Conservation (phyloP, 176 grass and related monocot species). For the Musa acuminata region DNA sequence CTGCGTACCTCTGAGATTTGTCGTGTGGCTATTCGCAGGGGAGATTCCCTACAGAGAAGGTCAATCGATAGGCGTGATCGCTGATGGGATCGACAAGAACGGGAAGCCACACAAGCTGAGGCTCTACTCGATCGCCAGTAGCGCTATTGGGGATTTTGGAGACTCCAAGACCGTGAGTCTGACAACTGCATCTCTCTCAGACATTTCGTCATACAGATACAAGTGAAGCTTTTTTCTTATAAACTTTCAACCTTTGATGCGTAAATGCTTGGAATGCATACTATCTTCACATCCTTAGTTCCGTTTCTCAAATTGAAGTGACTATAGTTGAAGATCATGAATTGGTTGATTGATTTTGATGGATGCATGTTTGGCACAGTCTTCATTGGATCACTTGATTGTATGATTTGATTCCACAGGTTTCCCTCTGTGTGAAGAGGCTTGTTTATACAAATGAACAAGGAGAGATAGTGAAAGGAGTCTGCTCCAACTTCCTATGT, state of each 20-base stretch:
- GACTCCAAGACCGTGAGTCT: conserved; percentile 74
- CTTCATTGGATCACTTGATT: background rate
- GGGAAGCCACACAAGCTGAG: conserved; percentile 91
- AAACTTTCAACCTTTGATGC: no score
- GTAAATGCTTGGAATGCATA: no score
- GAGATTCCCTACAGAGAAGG: conserved; percentile 76
- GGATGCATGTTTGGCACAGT: background rate
- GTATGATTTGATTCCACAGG: conserved; percentile 29
- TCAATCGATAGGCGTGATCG: conserved; percentile 74
- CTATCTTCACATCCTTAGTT: background rate
- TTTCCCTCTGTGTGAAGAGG: conserved; percentile 88
- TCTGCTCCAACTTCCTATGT: conserved; percentile 96
- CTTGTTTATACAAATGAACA: conserved; percentile 88
- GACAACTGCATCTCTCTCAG: background rate
- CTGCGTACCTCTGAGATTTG: background rate
- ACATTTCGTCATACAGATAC: background rate
- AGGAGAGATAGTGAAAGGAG: conserved; percentile 86
- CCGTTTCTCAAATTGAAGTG: background rate
- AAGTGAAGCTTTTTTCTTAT: no score
- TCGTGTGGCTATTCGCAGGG: conserved; percentile 20
- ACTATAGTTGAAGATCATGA: no score
- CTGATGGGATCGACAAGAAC: conserved; percentile 83
- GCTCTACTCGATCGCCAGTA: conserved; percentile 92
- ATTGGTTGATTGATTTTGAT: background rate
- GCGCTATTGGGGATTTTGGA: conserved; percentile 78